Percentiles rank a stretch among this genome's conserved stretches.
These are phyloP conservation scores for Tetrahymena thermophila DNA, from an alignment of 73 alveolate species.

Conservation along the genomic window DNA sequence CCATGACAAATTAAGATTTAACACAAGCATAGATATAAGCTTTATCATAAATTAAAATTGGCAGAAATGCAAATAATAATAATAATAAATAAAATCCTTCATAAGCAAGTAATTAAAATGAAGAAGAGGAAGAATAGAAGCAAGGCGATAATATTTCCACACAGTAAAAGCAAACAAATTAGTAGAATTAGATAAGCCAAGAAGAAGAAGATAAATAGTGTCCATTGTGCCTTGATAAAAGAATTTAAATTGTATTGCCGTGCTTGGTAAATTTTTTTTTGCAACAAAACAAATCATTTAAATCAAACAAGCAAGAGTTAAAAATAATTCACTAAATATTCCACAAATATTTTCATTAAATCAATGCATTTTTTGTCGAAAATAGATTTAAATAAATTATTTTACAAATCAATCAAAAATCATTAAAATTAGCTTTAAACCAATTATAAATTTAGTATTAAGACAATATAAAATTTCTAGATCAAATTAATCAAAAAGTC, in stretches of 20 bases:
- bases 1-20: background rate
- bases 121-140: background rate
- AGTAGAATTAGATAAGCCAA: background rate
- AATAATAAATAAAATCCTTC: background rate
- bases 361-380: no score
- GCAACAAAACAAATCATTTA: no score
- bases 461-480: no score
- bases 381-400: no score
- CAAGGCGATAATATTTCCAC: background rate
- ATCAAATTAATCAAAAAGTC: no score
- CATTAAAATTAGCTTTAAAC: no score
- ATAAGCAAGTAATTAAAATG: background rate
- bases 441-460: no score
- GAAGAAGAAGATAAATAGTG: background rate
- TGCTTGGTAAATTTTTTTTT: background rate
- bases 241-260: background rate
- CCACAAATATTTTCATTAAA: no score
- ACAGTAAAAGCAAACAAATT: background rate
- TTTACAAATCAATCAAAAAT: no score
- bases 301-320: no score
- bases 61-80: background rate
- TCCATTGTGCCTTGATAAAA: background rate
- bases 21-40: background rate
- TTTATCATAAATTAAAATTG: background rate
- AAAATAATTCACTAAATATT: no score